phyloP scores from a whole-genome alignment of 768 basidiomycete genomes.

The Tephrocybe sp. region DNA sequence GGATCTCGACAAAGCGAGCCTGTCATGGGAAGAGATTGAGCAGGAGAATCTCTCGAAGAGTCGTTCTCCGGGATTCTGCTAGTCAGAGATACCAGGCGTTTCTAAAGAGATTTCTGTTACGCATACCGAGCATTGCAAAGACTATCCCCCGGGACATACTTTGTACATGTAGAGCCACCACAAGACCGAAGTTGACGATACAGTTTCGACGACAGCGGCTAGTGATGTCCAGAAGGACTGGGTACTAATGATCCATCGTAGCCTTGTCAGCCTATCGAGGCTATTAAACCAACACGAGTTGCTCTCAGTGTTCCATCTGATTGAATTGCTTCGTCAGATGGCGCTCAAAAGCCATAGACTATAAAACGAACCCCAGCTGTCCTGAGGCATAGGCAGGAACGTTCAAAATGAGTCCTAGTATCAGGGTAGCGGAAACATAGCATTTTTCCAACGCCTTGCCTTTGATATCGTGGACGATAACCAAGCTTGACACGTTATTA shows the following conservation, averaged over 20 bases:
- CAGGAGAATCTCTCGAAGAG: background rate
- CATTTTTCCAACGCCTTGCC: constrained; percentile 27
- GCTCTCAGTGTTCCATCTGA: constrained; percentile 18
- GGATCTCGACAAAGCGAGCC: constrained; percentile 1
- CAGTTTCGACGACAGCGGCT: constrained; percentile 20
- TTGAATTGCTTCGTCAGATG: background rate
- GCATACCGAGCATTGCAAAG: too few species aligned
- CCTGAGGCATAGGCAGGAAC: constrained; percentile 20
- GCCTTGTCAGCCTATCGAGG: constrained; percentile 6
- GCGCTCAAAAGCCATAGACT: background rate
- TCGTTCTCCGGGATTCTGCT: too few species aligned
- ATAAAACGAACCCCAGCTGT: constrained; percentile 21
- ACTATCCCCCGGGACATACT: constrained; percentile 17
- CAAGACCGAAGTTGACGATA: constrained; percentile 19
- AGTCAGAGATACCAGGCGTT: too few species aligned
- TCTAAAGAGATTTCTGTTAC: background rate
- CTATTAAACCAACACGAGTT: constrained; percentile 25
- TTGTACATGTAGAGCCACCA: constrained; percentile 18
- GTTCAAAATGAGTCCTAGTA: constrained; percentile 17
- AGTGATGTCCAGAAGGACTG: constrained; percentile 24
- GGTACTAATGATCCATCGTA: constrained; percentile 26
- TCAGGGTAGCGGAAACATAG: constrained; percentile 18
- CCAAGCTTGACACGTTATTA: constrained; percentile 14
- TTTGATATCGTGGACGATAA: constrained; percentile 23
- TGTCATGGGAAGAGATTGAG: background rate